Percentiles rank a stretch among this genome's conserved stretches.
phyloP scores from a whole-genome alignment of 345 rosid genomes.

The Ricinus communis region DNA sequence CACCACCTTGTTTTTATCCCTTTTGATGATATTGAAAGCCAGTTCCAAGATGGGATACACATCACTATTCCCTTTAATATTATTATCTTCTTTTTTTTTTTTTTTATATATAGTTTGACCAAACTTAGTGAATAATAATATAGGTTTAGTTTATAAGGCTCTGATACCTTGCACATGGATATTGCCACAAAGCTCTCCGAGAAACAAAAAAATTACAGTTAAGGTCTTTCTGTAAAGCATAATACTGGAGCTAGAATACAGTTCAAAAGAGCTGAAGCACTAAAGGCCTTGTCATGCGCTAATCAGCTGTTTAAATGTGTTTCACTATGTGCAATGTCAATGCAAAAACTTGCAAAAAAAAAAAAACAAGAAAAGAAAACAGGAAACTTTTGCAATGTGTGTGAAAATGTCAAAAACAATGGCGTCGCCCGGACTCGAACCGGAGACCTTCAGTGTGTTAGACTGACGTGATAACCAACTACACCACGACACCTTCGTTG shows the following conservation, averaged over 20 bases:
- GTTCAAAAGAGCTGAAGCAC: not conserved
- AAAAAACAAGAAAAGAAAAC: not conserved
- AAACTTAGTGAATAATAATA: conserved; percentile 12
- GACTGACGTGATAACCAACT: conserved; percentile 97
- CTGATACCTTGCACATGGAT: conserved; percentile 34
- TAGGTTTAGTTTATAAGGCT: conserved; percentile 20
- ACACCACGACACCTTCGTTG: conserved; percentile 77
- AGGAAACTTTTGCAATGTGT: not conserved
- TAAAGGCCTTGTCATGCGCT: too few species aligned
- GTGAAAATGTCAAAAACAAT: not conserved
- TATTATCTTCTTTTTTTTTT: conserved; percentile 4
- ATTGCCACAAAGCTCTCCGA: conserved; percentile 8
- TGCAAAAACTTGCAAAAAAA: not conserved
- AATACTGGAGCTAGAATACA: not conserved
- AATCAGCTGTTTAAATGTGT: conserved; percentile 2
- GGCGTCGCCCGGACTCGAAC: conserved; percentile 87
- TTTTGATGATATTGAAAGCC: too few species aligned
- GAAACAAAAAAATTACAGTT: conserved; percentile 14
- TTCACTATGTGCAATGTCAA: not conserved
- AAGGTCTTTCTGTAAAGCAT: conserved; percentile 26
- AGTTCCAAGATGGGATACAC: conserved; percentile 25
- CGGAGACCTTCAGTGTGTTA: conserved; percentile 93
- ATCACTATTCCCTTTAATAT: conserved; percentile 25
- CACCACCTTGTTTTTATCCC: conserved; percentile 9
- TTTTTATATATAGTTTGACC: conserved; percentile 33